Conservation (phyloP, 2,329 filamentous ascomycete species). For the Cryphonectria nitschkei region DNA sequence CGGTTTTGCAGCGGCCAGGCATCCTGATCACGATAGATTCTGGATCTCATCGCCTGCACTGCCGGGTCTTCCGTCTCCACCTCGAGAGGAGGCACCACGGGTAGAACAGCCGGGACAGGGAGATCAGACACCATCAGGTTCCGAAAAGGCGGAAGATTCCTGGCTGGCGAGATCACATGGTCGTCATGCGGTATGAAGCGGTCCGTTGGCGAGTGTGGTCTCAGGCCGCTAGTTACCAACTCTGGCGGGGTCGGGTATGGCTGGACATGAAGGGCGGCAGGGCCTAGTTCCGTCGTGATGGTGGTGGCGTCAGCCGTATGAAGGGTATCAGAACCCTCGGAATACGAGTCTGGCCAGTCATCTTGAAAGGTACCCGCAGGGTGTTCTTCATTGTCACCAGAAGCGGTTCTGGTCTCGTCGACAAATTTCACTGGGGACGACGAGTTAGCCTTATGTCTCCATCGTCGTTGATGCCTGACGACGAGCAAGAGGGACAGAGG, state of each 20-base stretch:
- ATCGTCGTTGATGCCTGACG: neutral
- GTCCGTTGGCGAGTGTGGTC: constrained; percentile 35
- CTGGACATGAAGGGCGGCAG: constrained; percentile 10
- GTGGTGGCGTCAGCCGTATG: constrained; percentile 18
- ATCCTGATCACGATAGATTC: constrained; percentile 33
- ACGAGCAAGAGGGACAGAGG: neutral
- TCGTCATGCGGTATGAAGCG: constrained; percentile 38
- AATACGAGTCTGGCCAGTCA: constrained; percentile 28
- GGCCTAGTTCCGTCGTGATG: constrained; percentile 15
- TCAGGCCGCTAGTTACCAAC: neutral
- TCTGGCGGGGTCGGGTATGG: constrained; percentile 20
- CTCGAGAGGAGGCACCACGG: constrained; percentile 18
- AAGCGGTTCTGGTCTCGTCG: constrained; percentile 32
- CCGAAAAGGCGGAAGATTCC: constrained; percentile 19
- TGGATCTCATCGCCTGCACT: constrained; percentile 23
- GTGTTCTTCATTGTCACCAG: constrained; percentile 22
- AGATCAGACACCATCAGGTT: constrained; percentile 19
- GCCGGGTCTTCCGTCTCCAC: constrained; percentile 23
- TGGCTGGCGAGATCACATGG: constrained; percentile 17
- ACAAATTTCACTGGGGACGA: constrained; percentile 35
- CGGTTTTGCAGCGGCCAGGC: constrained; percentile 36
- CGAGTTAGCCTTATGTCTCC: constrained; percentile 8
- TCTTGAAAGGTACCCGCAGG: constrained; percentile 21
- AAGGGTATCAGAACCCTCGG: constrained; percentile 23
- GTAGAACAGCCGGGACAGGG: constrained; percentile 15